Evolutionary conservation across 257 asterid genomes (phyloP), one percentile per base, ranked within the genome.

Genomic region (Anisodus tanguticus): DNA sequence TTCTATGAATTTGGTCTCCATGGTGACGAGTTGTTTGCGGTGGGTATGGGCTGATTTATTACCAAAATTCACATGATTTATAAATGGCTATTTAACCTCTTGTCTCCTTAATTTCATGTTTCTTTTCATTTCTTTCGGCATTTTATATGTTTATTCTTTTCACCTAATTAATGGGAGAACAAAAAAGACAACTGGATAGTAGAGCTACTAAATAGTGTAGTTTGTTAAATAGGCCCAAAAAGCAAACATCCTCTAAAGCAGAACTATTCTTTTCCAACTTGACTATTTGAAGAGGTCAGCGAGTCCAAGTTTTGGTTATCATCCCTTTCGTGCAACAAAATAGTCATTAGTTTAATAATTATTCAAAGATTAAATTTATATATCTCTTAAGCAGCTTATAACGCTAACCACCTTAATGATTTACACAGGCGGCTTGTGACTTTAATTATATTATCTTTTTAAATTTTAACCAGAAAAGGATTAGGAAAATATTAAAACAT

Each of bases 401-500:
- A 45, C n/a, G 80, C 60, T 74, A 49, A 49, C 59, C 60, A 74
- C 80, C 60, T 74, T 47, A 47, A 72, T 72, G 59, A 19, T 72
- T 45, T 41, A n/a, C 58, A 19, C 16, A 10, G 58, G 39, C 41
- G n/a, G 80, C 31, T 72, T 5, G 5, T 1, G n/a, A 41, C 41
- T 22, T 47, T 9, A 45, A 72, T 22, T 12, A 49, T 74, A 45
- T 12, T 74, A 49, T 74, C 62, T 76, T 76, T 13, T 51, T 22
- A 22, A 22, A 22, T 22, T 22, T 22, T 3, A 76, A 64, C 17
- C 43, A 26, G 11, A 9, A 64, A 22, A 26, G 11, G 8, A 19
- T 10, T 45, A 72, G 80, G 11, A 5, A 74, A 10, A 26, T 11
- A 41, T n/a, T 74, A 49, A 76, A 76, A 12, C 3, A 12, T 49